Conservation (phyloP, 805 yeast genomes). For the Kazachstania viticola region DNA sequence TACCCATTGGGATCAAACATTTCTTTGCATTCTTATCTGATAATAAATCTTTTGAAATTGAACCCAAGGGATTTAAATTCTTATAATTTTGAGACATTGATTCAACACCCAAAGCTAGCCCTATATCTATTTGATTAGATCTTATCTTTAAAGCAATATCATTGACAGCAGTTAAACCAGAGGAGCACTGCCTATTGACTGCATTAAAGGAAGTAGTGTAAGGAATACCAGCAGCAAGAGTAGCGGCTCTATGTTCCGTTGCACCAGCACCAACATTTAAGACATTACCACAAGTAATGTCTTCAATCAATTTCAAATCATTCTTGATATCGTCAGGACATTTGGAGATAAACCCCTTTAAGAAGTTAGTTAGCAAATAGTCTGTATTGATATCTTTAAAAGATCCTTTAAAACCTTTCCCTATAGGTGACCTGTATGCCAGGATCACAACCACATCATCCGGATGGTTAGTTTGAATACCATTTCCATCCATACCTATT, state of each 20-base stretch:
- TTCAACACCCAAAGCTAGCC: conserved; percentile 88
- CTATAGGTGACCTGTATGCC: conserved; percentile 83
- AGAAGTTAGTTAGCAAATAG: conserved; percentile 56
- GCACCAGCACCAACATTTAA: conserved; percentile 91
- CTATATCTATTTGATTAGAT: conserved; percentile 81
- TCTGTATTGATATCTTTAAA: conserved; percentile 79
- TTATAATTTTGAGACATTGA: conserved; percentile 88
- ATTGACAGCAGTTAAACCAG: conserved; percentile 83
- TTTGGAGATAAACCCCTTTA: conserved; percentile 48
- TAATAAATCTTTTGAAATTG: conserved; percentile 40
- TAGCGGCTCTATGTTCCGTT: conserved; percentile 87
- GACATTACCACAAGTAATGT: conserved; percentile 84
- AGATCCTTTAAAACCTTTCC: conserved; percentile 78
- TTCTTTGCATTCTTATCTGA: conserved; percentile 41
- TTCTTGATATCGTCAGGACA: conserved; percentile 31
- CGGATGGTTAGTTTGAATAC: conserved; percentile 30
- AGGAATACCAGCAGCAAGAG: conserved; percentile 85
- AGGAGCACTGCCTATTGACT: conserved; percentile 88
- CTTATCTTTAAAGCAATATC: conserved; percentile 82
- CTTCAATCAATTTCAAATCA: conserved; percentile 56
- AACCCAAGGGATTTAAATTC: conserved; percentile 53
- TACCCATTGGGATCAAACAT: conserved; percentile 93
- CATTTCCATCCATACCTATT: conserved; percentile 2
- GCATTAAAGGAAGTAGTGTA: conserved; percentile 68
- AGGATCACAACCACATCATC: conserved; percentile 86